phyloP scores from a whole-genome alignment of 768 basidiomycete species.

The Obba rivulosa region DNA sequence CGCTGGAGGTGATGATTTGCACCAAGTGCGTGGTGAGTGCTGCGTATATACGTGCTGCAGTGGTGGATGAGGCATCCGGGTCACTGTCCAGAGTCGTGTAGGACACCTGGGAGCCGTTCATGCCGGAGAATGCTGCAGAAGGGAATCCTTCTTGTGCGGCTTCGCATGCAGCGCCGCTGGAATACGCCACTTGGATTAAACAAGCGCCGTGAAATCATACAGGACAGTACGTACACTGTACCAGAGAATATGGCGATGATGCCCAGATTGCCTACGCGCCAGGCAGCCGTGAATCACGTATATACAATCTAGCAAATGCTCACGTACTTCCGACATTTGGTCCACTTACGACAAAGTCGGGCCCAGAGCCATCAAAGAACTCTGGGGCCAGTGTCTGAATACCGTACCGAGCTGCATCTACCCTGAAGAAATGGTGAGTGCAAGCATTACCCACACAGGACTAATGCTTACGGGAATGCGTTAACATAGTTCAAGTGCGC shows the following conservation, averaged over 20 bases:
- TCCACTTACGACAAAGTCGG: slow-evolving; percentile 35
- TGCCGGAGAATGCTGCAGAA: slow-evolving; percentile 43
- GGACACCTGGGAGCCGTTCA: slow-evolving; percentile 37
- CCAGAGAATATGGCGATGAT: slow-evolving; percentile 17
- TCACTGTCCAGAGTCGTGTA: slow-evolving; percentile 42
- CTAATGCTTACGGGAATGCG: slow-evolving; percentile 26
- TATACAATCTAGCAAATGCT: no score
- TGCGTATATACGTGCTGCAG: slow-evolving; percentile 38
- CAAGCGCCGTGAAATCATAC: neutral
- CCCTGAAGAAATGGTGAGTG: slow-evolving; percentile 18
- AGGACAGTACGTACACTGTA: slow-evolving; percentile 20
- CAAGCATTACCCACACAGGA: neutral
- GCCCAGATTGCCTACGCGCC: slow-evolving; percentile 12
- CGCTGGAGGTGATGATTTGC: slow-evolving; percentile 4
- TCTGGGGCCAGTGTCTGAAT: slow-evolving; percentile 33
- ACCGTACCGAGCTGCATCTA: slow-evolving; percentile 32
- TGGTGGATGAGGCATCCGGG: slow-evolving; percentile 29
- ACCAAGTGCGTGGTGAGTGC: slow-evolving; percentile 36
- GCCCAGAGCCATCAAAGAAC: slow-evolving; percentile 25
- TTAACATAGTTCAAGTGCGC: slow-evolving; percentile 32
- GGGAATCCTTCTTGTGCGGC: slow-evolving; percentile 45
- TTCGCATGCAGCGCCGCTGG: slow-evolving; percentile 44
- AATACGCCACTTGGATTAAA: no score
- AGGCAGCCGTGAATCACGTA: no score
- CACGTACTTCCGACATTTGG: slow-evolving; percentile 27